Percentiles rank a stretch among this genome's conserved stretches.
Conservation (phyloP, 2,329 filamentous ascomycete genomes). For the Shiraia bambusicola region DNA sequence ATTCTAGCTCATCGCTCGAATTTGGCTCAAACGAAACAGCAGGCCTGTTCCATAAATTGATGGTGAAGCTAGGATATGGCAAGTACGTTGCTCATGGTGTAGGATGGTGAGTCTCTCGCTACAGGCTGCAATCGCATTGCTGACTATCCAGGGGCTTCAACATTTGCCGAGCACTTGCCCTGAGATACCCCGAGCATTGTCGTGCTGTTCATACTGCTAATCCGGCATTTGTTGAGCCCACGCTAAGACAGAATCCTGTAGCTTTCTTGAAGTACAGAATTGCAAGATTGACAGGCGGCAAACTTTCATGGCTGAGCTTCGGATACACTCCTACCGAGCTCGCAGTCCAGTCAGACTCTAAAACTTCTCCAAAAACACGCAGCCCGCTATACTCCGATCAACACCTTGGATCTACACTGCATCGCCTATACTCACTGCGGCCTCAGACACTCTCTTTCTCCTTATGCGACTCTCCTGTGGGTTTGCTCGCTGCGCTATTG, state of each 20-base stretch:
- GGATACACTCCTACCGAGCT: slow-evolving; percentile 60
- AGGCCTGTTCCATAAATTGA: slow-evolving; percentile 59
- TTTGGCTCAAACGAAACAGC: slow-evolving; percentile 58
- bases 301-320: slow-evolving; percentile 52
- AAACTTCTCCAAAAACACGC: not conserved
- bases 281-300: slow-evolving; percentile 46
- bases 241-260: slow-evolving; percentile 45
- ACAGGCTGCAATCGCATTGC: not conserved
- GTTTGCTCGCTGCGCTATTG: slow-evolving; percentile 36
- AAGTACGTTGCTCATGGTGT: slow-evolving; percentile 61
- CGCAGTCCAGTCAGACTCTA: not conserved
- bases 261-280: slow-evolving; percentile 60
- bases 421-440: slow-evolving; percentile 32
- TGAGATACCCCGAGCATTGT: slow-evolving; percentile 53
- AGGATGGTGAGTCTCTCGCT: slow-evolving; percentile 44
- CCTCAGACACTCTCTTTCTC: slow-evolving; percentile 42
- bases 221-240: slow-evolving; percentile 57
- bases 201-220: slow-evolving; percentile 63
- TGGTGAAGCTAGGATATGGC: slow-evolving; percentile 61
- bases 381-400: slow-evolving; percentile 1
- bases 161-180: slow-evolving; percentile 51
- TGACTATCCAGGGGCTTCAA: slow-evolving; percentile 44
- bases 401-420: slow-evolving; percentile 18
- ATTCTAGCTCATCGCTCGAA: slow-evolving; percentile 56
- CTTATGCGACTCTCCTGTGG: slow-evolving; percentile 43